A percentile compares a stretch with the other conserved stretches of the same genome.
Evolutionary conservation across 2,329 filamentous ascomycete genomes (phyloP).

Genomic region (Emergomyces orientalis): DNA sequence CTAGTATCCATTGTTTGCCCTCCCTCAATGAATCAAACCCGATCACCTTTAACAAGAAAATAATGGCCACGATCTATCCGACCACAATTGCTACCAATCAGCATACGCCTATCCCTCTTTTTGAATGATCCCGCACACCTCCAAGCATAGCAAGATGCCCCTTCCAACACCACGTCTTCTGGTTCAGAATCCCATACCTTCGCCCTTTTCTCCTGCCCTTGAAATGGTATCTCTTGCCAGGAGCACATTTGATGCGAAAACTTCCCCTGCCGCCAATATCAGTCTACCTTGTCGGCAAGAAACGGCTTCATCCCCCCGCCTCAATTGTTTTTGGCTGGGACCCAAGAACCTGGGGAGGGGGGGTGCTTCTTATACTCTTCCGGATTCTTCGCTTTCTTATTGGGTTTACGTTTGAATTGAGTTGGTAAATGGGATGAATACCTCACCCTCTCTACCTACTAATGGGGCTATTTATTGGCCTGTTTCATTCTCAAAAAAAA

Average conservation of each 20-base stretch:
- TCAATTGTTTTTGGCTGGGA: too few species aligned
- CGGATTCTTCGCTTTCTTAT: too few species aligned
- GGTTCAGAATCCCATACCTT: constrained; percentile 21
- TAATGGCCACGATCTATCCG: not conserved
- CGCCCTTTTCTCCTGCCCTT: constrained; percentile 19
- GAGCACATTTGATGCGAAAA: not conserved
- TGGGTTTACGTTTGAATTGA: too few species aligned
- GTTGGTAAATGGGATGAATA: too few species aligned
- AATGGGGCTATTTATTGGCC: too few species aligned
- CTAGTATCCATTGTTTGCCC: not conserved
- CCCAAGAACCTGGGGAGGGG: too few species aligned
- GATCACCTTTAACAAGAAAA: not conserved
- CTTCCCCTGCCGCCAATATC: too few species aligned
- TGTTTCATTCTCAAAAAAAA: too few species aligned
- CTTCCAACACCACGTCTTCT: constrained; percentile 25
- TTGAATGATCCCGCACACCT: not conserved
- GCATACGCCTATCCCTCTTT: not conserved
- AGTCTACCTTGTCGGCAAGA: too few species aligned
- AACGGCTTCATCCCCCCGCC: too few species aligned
- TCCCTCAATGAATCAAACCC: not conserved
- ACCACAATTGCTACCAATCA: not conserved
- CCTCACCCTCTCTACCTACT: too few species aligned
- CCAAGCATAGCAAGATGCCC: constrained; percentile 3
- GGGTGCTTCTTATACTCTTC: too few species aligned
- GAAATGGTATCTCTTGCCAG: constrained; percentile 26